Evolutionary conservation across 2,329 filamentous ascomycete species (phyloP).

Genomic region (Penicillium sp.): DNA sequence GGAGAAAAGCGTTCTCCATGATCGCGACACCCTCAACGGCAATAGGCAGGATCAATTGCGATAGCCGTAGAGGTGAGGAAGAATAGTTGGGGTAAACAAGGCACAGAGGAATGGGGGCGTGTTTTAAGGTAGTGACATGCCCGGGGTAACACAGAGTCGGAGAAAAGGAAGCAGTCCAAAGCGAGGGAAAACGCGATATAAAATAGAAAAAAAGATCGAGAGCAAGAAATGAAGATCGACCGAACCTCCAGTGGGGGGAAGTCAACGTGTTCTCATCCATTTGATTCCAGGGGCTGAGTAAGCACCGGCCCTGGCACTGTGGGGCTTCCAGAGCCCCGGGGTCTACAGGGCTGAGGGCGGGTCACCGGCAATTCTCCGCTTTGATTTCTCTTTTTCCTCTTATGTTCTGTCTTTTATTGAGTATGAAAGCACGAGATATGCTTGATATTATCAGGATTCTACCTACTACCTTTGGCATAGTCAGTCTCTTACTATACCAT

Average conservation of each 20-base stretch:
- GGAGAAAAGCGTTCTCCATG: constrained; percentile 56
- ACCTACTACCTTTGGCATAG: background rate
- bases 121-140: constrained; percentile 16
- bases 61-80: constrained; percentile 14
- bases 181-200: constrained; percentile 5
- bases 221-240: constrained; percentile 7
- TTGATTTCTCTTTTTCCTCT: background rate
- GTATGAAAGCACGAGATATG: background rate
- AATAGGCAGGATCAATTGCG: constrained; percentile 4
- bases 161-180: constrained; percentile 6
- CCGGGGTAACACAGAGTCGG: constrained; percentile 13
- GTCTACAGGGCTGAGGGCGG: constrained; percentile 22
- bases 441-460: background rate
- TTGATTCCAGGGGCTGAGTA: constrained; percentile 19
- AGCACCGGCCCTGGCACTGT: constrained; percentile 7
- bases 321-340: background rate
- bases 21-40: constrained; percentile 10
- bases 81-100: constrained; percentile 14
- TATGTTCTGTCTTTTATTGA: background rate
- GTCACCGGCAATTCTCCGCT: constrained; percentile 1
- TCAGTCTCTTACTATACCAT: background rate
- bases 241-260: constrained; percentile 9
- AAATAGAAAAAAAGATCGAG: background rate
- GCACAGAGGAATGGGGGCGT: constrained; percentile 5
- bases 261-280: constrained; percentile 28